Conservation (phyloP, 2,329 filamentous ascomycete genomes). For the Epichloe festucae region DNA sequence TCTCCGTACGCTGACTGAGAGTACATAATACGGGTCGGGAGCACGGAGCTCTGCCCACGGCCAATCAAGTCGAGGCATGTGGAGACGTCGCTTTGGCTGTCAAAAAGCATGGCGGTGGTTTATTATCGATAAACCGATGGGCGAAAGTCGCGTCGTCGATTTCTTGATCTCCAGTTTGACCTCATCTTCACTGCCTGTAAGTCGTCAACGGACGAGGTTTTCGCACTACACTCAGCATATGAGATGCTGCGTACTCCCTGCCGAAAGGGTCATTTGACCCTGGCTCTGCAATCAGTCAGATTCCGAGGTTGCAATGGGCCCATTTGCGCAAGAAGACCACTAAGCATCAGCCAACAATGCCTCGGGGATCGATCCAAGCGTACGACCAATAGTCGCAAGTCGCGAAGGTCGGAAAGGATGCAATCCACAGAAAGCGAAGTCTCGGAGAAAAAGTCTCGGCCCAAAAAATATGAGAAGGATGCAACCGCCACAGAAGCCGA, state of each 20-base stretch:
- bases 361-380: background rate
- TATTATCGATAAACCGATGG: conserved; percentile 2
- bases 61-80: background rate
- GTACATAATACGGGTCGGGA: background rate
- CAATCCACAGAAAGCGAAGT: conserved; percentile 4
- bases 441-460: background rate
- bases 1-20: background rate
- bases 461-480: conserved; percentile 3
- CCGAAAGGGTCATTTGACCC: conserved; percentile 9
- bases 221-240: conserved; percentile 1
- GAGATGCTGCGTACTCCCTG: conserved; percentile 19
- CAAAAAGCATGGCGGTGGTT: background rate
- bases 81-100: background rate
- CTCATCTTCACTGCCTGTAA: background rate
- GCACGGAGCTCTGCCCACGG: background rate
- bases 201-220: background rate
- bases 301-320: background rate
- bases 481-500: background rate
- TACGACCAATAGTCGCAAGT: background rate
- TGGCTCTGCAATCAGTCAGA: background rate
- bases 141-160: background rate
- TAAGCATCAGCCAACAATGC: conserved; percentile 1
- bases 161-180: background rate
- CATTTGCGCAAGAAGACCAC: background rate
- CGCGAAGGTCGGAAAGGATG: conserved; percentile 6